phyloP scores from a whole-genome alignment of 495 filamentous ascomycete genomes.

The Hypoxylon fuscum region DNA sequence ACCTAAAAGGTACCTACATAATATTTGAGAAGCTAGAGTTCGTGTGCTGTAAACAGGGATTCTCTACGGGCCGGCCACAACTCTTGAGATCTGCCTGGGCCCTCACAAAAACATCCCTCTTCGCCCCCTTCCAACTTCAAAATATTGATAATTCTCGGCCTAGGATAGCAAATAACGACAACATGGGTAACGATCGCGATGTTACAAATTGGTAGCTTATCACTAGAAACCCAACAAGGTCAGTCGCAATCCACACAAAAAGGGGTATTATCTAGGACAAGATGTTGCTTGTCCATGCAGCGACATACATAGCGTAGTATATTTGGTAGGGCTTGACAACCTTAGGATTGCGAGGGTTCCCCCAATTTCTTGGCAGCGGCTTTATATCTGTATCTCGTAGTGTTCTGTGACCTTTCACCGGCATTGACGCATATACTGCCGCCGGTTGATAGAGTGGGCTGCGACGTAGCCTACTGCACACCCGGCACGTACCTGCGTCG shows the following conservation, averaged over 20 bases:
- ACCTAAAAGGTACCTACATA: too few relatives aligned
- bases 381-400: slow-evolving; percentile 20
- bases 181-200: slow-evolving; percentile 14
- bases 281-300: slow-evolving; percentile 6
- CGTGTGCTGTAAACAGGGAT: not conserved
- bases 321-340: slow-evolving; percentile 22
- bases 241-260: too few relatives aligned
- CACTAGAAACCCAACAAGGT: too few relatives aligned
- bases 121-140: slow-evolving; percentile 1
- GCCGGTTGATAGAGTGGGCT: slow-evolving; percentile 27
- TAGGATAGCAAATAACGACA: slow-evolving; percentile 1
- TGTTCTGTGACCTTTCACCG: slow-evolving; percentile 14
- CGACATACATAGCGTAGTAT: slow-evolving; percentile 3
- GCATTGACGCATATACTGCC: slow-evolving; percentile 30
- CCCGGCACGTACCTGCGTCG: slow-evolving; percentile 33
- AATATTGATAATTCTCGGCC: not conserved
- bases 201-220: not conserved
- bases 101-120: slow-evolving; percentile 9
- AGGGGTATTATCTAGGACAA: slow-evolving; percentile 12
- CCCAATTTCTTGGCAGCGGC: slow-evolving; percentile 20
- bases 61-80: not conserved
- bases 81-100: slow-evolving; percentile 13
- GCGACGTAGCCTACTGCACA: slow-evolving; percentile 26
- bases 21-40: not conserved
- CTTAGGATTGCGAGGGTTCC: slow-evolving; percentile 5